phyloP scores from a whole-genome alignment of 257 asterid genomes.

The Solanum dulcamara region DNA sequence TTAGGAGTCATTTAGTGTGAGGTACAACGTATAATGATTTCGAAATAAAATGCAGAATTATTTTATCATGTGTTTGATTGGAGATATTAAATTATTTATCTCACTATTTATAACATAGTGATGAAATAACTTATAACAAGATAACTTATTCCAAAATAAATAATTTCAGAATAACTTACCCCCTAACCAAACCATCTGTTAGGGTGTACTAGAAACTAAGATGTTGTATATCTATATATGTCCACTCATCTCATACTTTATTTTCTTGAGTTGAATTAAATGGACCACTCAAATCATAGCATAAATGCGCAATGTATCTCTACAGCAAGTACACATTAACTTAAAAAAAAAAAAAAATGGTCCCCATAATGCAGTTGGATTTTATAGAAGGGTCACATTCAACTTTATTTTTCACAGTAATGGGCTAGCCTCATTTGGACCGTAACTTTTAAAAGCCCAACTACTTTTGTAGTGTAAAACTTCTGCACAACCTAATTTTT shows the following conservation, averaged over 20 bases:
- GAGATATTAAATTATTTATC: no score
- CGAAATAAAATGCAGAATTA: no score
- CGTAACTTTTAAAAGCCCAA: constrained; percentile 18
- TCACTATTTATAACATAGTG: no score
- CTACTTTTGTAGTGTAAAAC: constrained; percentile 6
- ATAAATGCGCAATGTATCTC: background rate
- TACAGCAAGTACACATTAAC: background rate
- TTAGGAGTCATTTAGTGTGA: background rate
- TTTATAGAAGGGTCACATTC: constrained; percentile 1
- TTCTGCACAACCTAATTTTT: background rate
- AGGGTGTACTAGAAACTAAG: background rate
- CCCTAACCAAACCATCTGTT: background rate
- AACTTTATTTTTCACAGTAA: constrained; percentile 5
- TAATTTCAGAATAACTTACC: background rate
- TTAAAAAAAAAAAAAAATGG: background rate
- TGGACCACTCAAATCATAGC: background rate
- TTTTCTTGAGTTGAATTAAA: background rate
- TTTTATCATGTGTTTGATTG: no score
- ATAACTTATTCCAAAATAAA: no score
- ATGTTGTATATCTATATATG: background rate
- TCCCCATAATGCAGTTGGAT: constrained; percentile 13
- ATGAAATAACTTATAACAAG: background rate
- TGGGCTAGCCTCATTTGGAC: constrained; percentile 9
- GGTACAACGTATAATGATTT: background rate
- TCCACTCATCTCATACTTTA: background rate